A percentile compares a stretch with the other conserved stretches of the same genome.
phyloP scores from a whole-genome alignment of 805 yeast genomes.

The Metschnikowia dekortorum region DNA sequence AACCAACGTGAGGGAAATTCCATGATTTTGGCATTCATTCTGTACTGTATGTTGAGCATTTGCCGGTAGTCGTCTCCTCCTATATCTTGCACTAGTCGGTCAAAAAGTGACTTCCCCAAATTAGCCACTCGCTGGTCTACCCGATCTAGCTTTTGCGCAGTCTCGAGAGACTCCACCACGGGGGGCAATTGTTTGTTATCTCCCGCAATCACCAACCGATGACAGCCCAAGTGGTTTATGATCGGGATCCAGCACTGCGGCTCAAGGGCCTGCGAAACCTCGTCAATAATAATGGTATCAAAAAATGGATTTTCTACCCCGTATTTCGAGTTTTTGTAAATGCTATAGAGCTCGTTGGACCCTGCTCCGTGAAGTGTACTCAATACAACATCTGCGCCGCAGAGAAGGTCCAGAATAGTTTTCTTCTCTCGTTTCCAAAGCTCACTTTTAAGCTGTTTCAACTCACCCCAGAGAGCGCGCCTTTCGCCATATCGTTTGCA shows the following conservation, averaged over 20 bases:
- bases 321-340: constrained; percentile 34
- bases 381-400: constrained; percentile 63
- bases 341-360: constrained; percentile 57
- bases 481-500: constrained; percentile 62
- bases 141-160: constrained; percentile 10
- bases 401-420: constrained; percentile 53
- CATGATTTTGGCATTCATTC: constrained; percentile 83
- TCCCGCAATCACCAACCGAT: constrained; percentile 77
- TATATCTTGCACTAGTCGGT: constrained; percentile 52
- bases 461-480: constrained; percentile 60
- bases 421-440: constrained; percentile 61
- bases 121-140: constrained; percentile 34
- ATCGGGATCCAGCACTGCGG: constrained; percentile 97
- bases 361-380: constrained; percentile 90
- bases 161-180: constrained; percentile 58
- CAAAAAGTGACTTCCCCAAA: constrained; percentile 72
- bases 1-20: constrained; percentile 61
- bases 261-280: constrained; percentile 89
- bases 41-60: constrained; percentile 72
- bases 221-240: constrained; percentile 53
- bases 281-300: constrained; percentile 85
- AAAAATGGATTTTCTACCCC: constrained; percentile 42
- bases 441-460: constrained; percentile 68
- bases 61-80: constrained; percentile 46
- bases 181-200: constrained; percentile 93